phyloP scores from a whole-genome alignment of 495 filamentous ascomycete genomes.

The Aspergillus wentii region DNA sequence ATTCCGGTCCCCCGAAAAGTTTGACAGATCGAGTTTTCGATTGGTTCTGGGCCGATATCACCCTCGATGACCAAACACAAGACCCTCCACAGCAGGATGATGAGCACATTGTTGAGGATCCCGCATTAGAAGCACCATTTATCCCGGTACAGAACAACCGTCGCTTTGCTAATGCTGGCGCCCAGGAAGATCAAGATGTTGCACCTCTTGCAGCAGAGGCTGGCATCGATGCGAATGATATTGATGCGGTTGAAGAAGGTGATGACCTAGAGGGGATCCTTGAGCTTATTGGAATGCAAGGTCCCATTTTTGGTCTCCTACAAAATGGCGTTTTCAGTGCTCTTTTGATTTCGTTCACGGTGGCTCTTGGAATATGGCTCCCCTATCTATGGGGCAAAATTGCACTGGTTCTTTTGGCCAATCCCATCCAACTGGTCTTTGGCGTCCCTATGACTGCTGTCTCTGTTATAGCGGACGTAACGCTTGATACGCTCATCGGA shows the following conservation, averaged over 20 bases:
- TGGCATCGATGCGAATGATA: slow-evolving; percentile 53
- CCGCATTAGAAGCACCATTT: slow-evolving; percentile 60
- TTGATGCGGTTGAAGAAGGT: slow-evolving; percentile 68
- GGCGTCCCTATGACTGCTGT: slow-evolving; percentile 66
- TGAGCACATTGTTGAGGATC: slow-evolving; percentile 52
- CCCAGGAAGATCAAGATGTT: slow-evolving; percentile 19
- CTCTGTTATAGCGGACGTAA: slow-evolving; percentile 66
- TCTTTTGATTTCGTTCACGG: slow-evolving; percentile 79
- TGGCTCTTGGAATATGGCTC: slow-evolving; percentile 79
- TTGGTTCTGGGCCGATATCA: slow-evolving; percentile 63
- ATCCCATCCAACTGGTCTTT: slow-evolving; percentile 64
- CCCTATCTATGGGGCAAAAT: slow-evolving; percentile 89
- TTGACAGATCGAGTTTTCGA: slow-evolving; percentile 28
- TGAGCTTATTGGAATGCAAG: slow-evolving; percentile 95
- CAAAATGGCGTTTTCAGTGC: slow-evolving; percentile 94
- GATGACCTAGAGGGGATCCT: slow-evolving; percentile 98
- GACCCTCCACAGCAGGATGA: slow-evolving; percentile 42
- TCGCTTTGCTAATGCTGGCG: slow-evolving; percentile 12
- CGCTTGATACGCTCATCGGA: slow-evolving; percentile 57
- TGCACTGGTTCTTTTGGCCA: slow-evolving; percentile 70
- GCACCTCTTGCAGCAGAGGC: slow-evolving; percentile 35
- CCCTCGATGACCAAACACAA: slow-evolving; percentile 21
- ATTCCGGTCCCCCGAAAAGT: slow-evolving; percentile 7
- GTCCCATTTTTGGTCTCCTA: slow-evolving; percentile 80
- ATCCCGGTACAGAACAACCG: slow-evolving; percentile 46